phyloP scores from a whole-genome alignment of 352 stramenopile species.

The Phytophthora uliginosa region DNA sequence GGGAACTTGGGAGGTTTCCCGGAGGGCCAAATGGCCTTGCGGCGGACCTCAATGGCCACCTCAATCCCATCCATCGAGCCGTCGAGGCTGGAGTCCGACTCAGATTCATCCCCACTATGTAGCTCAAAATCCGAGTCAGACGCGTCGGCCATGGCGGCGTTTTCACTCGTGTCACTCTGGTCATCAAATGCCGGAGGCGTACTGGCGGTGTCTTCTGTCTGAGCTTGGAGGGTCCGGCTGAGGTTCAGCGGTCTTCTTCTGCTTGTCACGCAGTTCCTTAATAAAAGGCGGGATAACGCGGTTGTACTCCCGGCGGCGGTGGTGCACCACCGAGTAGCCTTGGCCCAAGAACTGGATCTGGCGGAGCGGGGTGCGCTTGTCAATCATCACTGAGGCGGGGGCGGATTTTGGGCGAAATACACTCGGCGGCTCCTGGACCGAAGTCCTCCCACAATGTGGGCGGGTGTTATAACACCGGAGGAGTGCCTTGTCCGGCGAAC shows the following conservation, averaged over 20 bases:
- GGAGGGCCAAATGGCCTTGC: not conserved
- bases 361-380: not conserved
- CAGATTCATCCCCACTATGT: not conserved
- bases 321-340: not conserved
- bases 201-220: not conserved
- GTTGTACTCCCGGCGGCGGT: not conserved
- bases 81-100: not conserved
- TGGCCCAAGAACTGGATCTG: not conserved
- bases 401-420: conserved; percentile 3
- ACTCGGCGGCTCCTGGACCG: not conserved
- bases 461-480: not conserved
- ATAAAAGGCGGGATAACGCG: not conserved
- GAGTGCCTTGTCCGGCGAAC: not conserved
- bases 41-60: not conserved
- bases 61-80: not conserved
- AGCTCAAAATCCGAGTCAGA: not conserved
- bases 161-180: not conserved
- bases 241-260: not conserved
- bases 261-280: not conserved
- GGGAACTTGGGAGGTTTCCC: not conserved
- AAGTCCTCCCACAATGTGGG: not conserved
- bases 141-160: not conserved
- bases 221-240: not conserved
- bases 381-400: not conserved
- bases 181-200: not conserved